Evolutionary conservation across 495 filamentous ascomycete species (phyloP).

Genomic region (Podospora bellae-mahoneyi): DNA sequence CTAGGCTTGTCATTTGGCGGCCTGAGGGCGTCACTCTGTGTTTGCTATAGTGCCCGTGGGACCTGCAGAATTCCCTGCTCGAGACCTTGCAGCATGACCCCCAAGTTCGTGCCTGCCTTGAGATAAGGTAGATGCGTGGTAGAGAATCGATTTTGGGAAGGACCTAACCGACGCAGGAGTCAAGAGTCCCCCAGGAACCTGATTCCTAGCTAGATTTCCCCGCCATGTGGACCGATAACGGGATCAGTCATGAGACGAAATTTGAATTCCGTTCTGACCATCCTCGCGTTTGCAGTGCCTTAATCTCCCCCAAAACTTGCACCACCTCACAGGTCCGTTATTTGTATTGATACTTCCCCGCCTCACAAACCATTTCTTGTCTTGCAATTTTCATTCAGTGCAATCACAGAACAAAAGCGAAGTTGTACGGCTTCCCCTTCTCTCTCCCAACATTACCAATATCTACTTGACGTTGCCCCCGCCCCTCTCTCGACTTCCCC

Average conservation of each 20-base stretch:
- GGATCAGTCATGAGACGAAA: background rate
- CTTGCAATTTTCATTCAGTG: background rate
- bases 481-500: background rate
- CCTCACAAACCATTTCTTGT: background rate
- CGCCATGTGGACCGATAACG: background rate
- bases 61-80: background rate
- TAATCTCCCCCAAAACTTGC: background rate
- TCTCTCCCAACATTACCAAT: background rate
- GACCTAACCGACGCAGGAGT: background rate
- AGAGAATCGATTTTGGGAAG: background rate
- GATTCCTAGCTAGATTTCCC: background rate
- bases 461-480: background rate
- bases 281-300: background rate
- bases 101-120: background rate
- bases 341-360: background rate
- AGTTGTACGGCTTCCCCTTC: background rate
- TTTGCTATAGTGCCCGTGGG: background rate
- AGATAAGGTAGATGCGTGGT: background rate
- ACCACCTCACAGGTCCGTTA: background rate
- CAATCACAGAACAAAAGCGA: background rate
- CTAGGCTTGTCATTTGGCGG: background rate
- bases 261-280: background rate
- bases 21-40: background rate
- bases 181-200: background rate
- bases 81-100: background rate